Evolutionary conservation across 352 stramenopile species (phyloP).

Genomic region (Phytopythium sindhum): DNA sequence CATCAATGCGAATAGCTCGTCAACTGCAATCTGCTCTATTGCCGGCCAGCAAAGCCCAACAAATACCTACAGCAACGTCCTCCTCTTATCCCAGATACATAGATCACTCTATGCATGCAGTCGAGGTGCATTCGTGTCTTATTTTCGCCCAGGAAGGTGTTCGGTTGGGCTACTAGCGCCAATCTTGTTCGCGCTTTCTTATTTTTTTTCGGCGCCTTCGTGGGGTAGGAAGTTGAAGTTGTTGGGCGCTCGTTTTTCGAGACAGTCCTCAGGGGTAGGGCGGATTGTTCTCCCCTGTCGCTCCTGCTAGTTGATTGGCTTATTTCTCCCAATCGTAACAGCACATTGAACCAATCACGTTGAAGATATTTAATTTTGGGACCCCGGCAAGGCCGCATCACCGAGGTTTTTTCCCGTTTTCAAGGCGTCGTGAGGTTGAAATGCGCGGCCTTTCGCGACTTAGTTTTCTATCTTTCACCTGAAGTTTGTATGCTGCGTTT

Average conservation of each 20-base stretch:
- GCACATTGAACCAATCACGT: slow-evolving; percentile 4
- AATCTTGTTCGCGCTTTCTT: neutral
- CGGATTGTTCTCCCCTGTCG: slow-evolving; percentile 3
- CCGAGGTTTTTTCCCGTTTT: neutral
- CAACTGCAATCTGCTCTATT: neutral
- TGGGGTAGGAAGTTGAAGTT: slow-evolving; percentile 5
- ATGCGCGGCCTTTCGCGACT: neutral
- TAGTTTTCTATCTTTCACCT: neutral
- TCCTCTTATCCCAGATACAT: neutral
- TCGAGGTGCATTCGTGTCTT: neutral
- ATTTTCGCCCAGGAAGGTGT: neutral
- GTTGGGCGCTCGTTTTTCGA: neutral
- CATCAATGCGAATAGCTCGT: neutral
- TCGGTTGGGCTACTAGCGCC: too few species aligned
- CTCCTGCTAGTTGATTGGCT: neutral
- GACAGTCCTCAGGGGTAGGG: slow-evolving; percentile 4
- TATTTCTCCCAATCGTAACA: neutral
- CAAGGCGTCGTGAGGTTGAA: neutral
- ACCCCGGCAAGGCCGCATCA: neutral
- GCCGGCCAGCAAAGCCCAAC: neutral
- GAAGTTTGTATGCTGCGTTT: slow-evolving; percentile 8
- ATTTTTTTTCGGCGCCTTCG: too few species aligned
- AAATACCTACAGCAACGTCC: too few species aligned
- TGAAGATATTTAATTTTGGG: neutral
- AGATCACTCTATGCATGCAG: too few species aligned